Conservation (phyloP, 108 stramenopile genomes). For the Mayamaea pseudoterrestris region DNA sequence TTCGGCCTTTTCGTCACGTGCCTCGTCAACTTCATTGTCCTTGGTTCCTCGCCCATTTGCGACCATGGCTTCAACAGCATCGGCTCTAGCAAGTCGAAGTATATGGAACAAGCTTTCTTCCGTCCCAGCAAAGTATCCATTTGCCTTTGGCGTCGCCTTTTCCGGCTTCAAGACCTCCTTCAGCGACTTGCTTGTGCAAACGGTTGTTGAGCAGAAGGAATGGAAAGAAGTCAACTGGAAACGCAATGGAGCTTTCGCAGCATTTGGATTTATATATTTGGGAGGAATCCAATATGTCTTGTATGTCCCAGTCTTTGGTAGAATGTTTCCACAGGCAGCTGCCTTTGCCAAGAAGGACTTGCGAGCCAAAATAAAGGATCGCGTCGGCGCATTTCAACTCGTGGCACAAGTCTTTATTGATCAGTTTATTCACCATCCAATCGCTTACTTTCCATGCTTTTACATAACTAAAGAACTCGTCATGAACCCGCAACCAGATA, state of each 20-base stretch:
- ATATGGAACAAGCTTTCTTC: slow-evolving; percentile 15
- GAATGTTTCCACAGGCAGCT: slow-evolving; percentile 68
- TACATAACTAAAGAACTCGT: slow-evolving; percentile 77
- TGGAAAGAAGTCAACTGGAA: slow-evolving; percentile 81
- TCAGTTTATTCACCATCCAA: slow-evolving; percentile 54
- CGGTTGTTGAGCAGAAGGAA: slow-evolving; percentile 58
- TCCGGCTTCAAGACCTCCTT: slow-evolving; percentile 72
- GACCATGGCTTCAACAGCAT: slow-evolving; percentile 4
- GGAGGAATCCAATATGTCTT: slow-evolving; percentile 78
- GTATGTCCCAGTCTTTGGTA: slow-evolving; percentile 73
- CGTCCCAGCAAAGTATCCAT: slow-evolving; percentile 57
- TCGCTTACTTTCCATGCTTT: slow-evolving; percentile 89
- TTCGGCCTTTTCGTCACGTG: too few relatives aligned
- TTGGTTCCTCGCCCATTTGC: too few relatives aligned
- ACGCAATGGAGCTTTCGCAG: slow-evolving; percentile 79
- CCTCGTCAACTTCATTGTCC: too few relatives aligned
- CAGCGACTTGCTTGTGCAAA: slow-evolving; percentile 74
- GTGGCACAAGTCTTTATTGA: slow-evolving; percentile 26
- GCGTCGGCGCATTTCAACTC: slow-evolving; percentile 30
- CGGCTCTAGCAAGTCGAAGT: neutral
- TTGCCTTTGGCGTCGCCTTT: slow-evolving; percentile 74
- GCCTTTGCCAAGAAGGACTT: slow-evolving; percentile 54
- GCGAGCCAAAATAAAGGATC: slow-evolving; percentile 59
- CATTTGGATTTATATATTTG: slow-evolving; percentile 80
- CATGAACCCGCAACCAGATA: slow-evolving; percentile 52